phyloP scores from a whole-genome alignment of 345 rosid genomes.

The Erodium maritimum region DNA sequence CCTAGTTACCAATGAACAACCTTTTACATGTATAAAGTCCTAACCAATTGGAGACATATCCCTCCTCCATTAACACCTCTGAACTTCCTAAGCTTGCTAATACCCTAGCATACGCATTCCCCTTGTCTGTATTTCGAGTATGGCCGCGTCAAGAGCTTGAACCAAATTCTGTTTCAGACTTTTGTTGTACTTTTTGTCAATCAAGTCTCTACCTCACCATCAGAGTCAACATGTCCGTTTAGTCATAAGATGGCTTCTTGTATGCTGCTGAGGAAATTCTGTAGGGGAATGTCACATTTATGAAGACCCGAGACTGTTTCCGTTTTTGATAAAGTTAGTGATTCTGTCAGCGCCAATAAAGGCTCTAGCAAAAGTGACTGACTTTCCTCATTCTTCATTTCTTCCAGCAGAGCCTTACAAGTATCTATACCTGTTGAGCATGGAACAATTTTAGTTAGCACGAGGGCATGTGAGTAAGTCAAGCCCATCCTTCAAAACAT shows the following conservation, averaged over 20 bases:
- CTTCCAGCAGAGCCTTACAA: constrained; percentile 45
- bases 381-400: constrained; percentile 36
- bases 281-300: constrained; percentile 52
- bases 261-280: constrained; percentile 43
- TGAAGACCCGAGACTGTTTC: constrained; percentile 50
- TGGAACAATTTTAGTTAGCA: too few species aligned
- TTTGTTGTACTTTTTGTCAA: not conserved
- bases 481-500: too few species aligned
- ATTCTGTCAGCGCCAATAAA: constrained; percentile 39
- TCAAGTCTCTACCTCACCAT: not conserved
- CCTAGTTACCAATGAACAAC: too few species aligned
- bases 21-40: too few species aligned
- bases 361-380: constrained; percentile 28
- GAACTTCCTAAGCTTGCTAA: too few species aligned
- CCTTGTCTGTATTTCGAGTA: too few species aligned
- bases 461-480: too few species aligned
- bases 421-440: constrained; percentile 56
- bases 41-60: too few species aligned
- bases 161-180: not conserved
- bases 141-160: not conserved
- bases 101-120: too few species aligned
- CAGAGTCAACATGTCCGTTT: not conserved
- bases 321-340: constrained; percentile 40
- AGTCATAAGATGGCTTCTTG: constrained; percentile 28
- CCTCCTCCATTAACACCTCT: too few species aligned